Conservation (phyloP, 306 rosid species). For the Carpinus fangiana region DNA sequence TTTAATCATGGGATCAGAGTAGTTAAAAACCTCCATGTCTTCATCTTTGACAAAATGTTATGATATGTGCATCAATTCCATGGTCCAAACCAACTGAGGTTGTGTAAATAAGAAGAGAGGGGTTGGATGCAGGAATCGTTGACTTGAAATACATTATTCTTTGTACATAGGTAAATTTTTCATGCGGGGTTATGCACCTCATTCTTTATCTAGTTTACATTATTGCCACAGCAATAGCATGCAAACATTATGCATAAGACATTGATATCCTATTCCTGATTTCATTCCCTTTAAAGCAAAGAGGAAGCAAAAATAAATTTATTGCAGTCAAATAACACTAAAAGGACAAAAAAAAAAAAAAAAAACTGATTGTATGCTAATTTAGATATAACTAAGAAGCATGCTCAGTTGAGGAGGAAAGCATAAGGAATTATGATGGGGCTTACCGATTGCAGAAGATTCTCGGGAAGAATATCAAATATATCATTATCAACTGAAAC, state of each 20-base stretch:
- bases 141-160: background rate
- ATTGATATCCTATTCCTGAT: too few species aligned
- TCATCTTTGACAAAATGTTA: background rate
- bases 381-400: background rate
- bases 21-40: constrained; percentile 5
- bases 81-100: background rate
- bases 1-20: constrained; percentile 9
- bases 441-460: constrained; percentile 76
- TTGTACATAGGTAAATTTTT: background rate
- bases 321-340: background rate
- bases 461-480: constrained; percentile 53
- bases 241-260: background rate
- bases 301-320: background rate
- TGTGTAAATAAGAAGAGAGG: background rate
- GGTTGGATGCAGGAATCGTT: background rate
- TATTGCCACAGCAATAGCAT: background rate
- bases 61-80: background rate
- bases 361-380: too few species aligned
- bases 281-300: background rate
- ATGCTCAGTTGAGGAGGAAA: background rate
- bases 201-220: background rate
- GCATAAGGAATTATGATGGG: background rate
- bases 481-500: constrained; percentile 41
- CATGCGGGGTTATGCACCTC: background rate
- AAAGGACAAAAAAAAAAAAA: background rate